phyloP scores from a whole-genome alignment of 2,329 filamentous ascomycete species.

The Pseudofabraea citricarpa region DNA sequence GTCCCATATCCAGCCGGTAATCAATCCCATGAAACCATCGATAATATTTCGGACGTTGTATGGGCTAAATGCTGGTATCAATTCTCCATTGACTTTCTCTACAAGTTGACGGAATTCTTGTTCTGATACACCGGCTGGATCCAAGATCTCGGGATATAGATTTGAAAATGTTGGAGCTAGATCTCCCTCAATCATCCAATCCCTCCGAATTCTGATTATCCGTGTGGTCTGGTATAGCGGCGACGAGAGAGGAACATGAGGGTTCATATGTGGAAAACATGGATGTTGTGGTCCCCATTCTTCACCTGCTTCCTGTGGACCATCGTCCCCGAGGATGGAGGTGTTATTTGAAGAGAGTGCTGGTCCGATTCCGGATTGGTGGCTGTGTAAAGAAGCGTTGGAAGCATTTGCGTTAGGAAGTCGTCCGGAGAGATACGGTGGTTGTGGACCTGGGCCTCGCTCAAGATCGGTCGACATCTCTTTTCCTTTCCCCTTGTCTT shows the following conservation, averaged over 20 bases:
- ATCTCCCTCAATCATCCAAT: slow-evolving; percentile 89
- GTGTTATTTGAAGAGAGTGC: slow-evolving; percentile 28
- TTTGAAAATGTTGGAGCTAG: slow-evolving; percentile 91
- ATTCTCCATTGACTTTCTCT: slow-evolving; percentile 72
- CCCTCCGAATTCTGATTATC: slow-evolving; percentile 84
- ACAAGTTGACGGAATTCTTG: slow-evolving; percentile 81
- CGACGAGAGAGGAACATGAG: slow-evolving; percentile 77
- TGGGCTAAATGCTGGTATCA: slow-evolving; percentile 76
- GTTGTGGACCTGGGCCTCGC: slow-evolving; percentile 19
- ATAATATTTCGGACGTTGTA: slow-evolving; percentile 72
- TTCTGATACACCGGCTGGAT: slow-evolving; percentile 76
- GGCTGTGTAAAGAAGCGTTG: slow-evolving; percentile 13
- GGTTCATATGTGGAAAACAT: slow-evolving; percentile 89
- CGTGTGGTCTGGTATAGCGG: slow-evolving; percentile 72
- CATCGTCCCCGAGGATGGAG: slow-evolving; percentile 25
- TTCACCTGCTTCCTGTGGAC: slow-evolving; percentile 50
- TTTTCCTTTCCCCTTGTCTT: slow-evolving; percentile 15
- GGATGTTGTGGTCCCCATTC: slow-evolving; percentile 93
- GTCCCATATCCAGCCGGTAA: slow-evolving; percentile 94
- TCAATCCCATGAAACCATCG: slow-evolving; percentile 71
- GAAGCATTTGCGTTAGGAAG: slow-evolving; percentile 20
- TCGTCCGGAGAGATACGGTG: slow-evolving; percentile 16
- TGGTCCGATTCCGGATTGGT: slow-evolving; percentile 22
- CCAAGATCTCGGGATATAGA: slow-evolving; percentile 91
- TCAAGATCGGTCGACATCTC: slow-evolving; percentile 27